Conservation (phyloP, 225 moss, liverwort and hornwort genomes). For the Physcomitrium patens region DNA sequence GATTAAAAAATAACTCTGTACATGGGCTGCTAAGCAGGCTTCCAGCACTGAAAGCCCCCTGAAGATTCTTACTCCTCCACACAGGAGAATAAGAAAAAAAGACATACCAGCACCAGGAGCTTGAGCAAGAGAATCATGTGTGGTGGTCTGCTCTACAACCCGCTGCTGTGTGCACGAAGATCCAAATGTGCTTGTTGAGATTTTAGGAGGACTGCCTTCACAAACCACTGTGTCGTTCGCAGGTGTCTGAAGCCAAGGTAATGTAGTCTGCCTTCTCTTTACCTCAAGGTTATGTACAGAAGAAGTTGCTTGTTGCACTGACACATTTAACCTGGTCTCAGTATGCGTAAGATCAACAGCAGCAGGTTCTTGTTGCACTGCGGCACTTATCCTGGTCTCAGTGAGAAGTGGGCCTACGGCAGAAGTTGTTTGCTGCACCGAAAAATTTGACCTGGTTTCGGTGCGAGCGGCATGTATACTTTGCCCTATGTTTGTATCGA, state of each 20-base stretch:
- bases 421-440: slow-evolving; percentile 29
- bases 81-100: neutral
- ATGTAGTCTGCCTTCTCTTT: slow-evolving; percentile 50
- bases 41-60: neutral
- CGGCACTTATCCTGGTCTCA: slow-evolving; percentile 45
- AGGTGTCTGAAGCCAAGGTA: slow-evolving; percentile 49
- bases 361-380: slow-evolving; percentile 32
- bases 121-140: slow-evolving; percentile 32
- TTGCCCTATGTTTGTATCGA: slow-evolving; percentile 33
- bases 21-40: neutral
- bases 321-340: slow-evolving; percentile 38
- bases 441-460: slow-evolving; percentile 38
- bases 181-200: slow-evolving; percentile 29
- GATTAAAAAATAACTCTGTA: neutral
- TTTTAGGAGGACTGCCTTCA: slow-evolving; percentile 36
- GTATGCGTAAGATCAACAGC: slow-evolving; percentile 18
- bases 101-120: slow-evolving; percentile 44
- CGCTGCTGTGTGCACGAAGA: slow-evolving; percentile 39
- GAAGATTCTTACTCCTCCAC: slow-evolving; percentile 3
- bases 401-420: slow-evolving; percentile 17
- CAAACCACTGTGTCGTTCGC: slow-evolving; percentile 22
- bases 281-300: slow-evolving; percentile 43
- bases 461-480: slow-evolving; percentile 30
- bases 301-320: slow-evolving; percentile 32
- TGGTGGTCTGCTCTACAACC: slow-evolving; percentile 34